These are phyloP conservation scores for Posidonia australis DNA, from an alignment of 106 monocot genomes.

Conservation along the genomic window DNA sequence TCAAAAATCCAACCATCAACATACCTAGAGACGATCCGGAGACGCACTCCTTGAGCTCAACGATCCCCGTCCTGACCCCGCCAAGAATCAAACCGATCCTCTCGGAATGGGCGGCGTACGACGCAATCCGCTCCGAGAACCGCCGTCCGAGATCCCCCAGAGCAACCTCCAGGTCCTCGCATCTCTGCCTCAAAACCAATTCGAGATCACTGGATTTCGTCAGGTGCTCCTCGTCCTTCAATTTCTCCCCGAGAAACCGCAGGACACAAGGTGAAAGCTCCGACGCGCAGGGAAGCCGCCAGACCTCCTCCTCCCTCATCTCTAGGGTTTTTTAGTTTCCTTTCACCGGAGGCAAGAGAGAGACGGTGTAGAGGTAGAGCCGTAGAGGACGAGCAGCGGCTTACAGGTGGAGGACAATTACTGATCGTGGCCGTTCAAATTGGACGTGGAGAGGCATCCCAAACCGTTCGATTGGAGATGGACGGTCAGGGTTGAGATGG, in stretches of 20 bases:
- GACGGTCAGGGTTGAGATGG: not conserved
- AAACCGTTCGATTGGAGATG: not conserved
- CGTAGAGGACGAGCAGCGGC: not conserved
- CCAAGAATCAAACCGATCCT: conserved; percentile 16
- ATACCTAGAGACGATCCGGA: conserved; percentile 17
- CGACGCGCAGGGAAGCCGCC: conserved; percentile 21
- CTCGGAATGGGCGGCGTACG: conserved; percentile 31
- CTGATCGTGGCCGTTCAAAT: not conserved
- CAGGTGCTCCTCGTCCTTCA: conserved; percentile 35
- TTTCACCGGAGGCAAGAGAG: not conserved
- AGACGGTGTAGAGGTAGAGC: not conserved
- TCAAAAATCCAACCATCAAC: not conserved
- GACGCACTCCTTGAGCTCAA: conserved; percentile 22
- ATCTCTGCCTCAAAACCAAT: conserved; percentile 35
- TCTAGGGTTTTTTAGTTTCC: not conserved
- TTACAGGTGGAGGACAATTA: not conserved
- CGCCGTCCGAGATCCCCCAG: conserved; percentile 37
- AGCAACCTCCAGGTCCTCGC: conserved; percentile 48
- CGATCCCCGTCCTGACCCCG: conserved; percentile 25
- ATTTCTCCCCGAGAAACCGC: conserved; percentile 35
- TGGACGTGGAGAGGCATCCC: not conserved
- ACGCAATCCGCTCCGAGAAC: conserved; percentile 26
- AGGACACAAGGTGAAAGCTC: conserved; percentile 30
- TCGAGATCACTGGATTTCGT: conserved; percentile 22
- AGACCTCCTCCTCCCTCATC: conserved; percentile 15